These are phyloP conservation scores for Gossypium davidsonii DNA, from an alignment of 441 rosid genomes.

Conservation along the genomic window DNA sequence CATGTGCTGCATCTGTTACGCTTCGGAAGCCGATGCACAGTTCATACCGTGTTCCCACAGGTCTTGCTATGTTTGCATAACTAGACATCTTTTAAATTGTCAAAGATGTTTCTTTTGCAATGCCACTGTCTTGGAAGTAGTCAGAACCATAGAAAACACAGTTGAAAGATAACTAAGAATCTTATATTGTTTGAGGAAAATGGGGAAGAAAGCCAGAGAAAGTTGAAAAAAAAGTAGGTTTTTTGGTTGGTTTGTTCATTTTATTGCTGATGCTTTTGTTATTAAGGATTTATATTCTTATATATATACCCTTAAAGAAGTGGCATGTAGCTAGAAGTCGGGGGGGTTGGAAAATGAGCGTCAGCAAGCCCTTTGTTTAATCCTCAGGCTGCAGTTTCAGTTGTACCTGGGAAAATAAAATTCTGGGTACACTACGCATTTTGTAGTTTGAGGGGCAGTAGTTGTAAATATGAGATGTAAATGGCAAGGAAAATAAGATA, in stretches of 20 bases:
- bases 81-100: slow-evolving; percentile 85
- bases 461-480: slow-evolving; percentile 65
- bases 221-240: not conserved
- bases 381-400: slow-evolving; percentile 2
- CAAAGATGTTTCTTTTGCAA: slow-evolving; percentile 97
- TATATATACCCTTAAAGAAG: slow-evolving; percentile 9
- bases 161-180: not conserved
- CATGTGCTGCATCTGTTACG: slow-evolving; percentile 86
- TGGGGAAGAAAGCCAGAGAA: not conserved
- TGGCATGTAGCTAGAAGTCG: slow-evolving; percentile 1
- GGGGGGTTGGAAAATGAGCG: not conserved
- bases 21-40: slow-evolving; percentile 56
- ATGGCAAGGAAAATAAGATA: slow-evolving; percentile 25
- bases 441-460: slow-evolving; percentile 48
- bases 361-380: not conserved
- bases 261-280: slow-evolving; percentile 4
- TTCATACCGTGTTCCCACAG: slow-evolving; percentile 82
- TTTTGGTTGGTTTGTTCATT: not conserved
- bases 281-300: not conserved
- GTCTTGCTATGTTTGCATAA: slow-evolving; percentile 92
- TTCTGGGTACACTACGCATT: slow-evolving; percentile 19
- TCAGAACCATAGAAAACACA: slow-evolving; percentile 28
- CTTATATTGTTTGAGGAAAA: not conserved
- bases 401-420: slow-evolving; percentile 1
- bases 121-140: slow-evolving; percentile 63